Evolutionary conservation across 2,329 filamentous ascomycete species (phyloP).

Genomic region (Chrysosporium queenslandicum): DNA sequence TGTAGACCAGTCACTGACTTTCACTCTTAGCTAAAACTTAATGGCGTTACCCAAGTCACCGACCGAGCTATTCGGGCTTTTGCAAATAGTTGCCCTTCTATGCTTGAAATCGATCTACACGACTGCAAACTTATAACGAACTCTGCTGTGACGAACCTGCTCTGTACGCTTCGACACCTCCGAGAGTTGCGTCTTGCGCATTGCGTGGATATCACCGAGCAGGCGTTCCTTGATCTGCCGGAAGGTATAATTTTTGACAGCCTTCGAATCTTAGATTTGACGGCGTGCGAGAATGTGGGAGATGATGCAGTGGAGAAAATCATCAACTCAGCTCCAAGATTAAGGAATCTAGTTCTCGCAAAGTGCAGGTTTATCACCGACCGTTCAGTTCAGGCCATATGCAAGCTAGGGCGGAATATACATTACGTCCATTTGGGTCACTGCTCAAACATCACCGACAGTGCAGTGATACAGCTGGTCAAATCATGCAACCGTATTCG

Average conservation of each 20-base stretch:
- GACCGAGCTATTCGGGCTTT: constrained; percentile 77
- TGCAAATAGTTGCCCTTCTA: constrained; percentile 77
- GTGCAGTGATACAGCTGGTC: constrained; percentile 74
- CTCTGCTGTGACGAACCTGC: constrained; percentile 67
- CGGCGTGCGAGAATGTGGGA: constrained; percentile 72
- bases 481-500: constrained; percentile 82
- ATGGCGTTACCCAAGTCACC: constrained; percentile 76
- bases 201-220: constrained; percentile 74
- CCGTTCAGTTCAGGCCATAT: constrained; percentile 73
- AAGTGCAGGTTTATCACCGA: constrained; percentile 94
- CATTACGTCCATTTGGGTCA: constrained; percentile 96
- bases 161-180: constrained; percentile 69
- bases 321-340: constrained; percentile 70
- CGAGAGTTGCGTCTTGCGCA: constrained; percentile 80
- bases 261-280: constrained; percentile 85
- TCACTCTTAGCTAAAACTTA: constrained; percentile 88
- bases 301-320: constrained; percentile 85
- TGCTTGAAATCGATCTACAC: constrained; percentile 92
- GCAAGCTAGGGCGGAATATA: constrained; percentile 83
- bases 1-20: no score
- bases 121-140: constrained; percentile 74
- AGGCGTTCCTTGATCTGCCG: constrained; percentile 75
- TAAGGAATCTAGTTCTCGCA: constrained; percentile 85
- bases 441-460: constrained; percentile 82
- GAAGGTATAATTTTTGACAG: constrained; percentile 64